A percentile compares a stretch with the other conserved stretches of the same genome.
Conservation (phyloP, 371 early-diverging fungal species). For the Lichtheimia hyalospora region DNA sequence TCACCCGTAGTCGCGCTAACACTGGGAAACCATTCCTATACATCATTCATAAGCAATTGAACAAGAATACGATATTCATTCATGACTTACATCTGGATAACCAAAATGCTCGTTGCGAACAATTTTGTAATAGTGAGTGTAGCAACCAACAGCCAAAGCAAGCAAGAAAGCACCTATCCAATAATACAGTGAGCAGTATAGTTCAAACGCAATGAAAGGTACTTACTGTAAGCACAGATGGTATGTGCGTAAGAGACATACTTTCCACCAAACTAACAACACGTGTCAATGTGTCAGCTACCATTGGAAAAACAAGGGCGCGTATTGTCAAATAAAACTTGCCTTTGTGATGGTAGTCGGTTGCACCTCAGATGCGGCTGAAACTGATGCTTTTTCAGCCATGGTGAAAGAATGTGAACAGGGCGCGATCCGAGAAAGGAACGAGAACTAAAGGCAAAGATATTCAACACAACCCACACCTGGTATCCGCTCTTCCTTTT, state of each 20-base stretch:
- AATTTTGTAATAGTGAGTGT: constrained; percentile 77
- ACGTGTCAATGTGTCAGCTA: background rate
- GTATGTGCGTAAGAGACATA: constrained; percentile 68
- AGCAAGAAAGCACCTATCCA: constrained; percentile 67
- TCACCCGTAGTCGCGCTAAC: constrained; percentile 84
- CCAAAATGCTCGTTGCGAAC: constrained; percentile 78
- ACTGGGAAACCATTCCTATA: constrained; percentile 86
- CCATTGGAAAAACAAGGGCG: background rate
- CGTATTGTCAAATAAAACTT: background rate
- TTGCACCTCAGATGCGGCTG: constrained; percentile 3
- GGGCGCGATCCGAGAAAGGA: background rate
- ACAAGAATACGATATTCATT: too few species aligned
- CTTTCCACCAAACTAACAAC: constrained; percentile 55
- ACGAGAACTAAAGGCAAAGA: background rate
- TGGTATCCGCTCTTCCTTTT: too few species aligned
- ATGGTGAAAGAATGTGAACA: background rate
- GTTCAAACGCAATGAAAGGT: background rate
- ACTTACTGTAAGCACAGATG: constrained; percentile 62
- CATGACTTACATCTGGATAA: constrained; percentile 64
- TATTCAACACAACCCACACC: too few species aligned
- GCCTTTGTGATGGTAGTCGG: constrained; percentile 5
- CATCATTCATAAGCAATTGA: too few species aligned
- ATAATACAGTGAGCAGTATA: background rate
- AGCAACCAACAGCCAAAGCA: constrained; percentile 67
- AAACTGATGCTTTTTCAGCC: constrained; percentile 11